A percentile compares a stretch with the other conserved stretches of the same genome.
These are phyloP conservation scores for Amanita exitialis DNA, from an alignment of 768 basidiomycete genomes.

Conservation along the genomic window DNA sequence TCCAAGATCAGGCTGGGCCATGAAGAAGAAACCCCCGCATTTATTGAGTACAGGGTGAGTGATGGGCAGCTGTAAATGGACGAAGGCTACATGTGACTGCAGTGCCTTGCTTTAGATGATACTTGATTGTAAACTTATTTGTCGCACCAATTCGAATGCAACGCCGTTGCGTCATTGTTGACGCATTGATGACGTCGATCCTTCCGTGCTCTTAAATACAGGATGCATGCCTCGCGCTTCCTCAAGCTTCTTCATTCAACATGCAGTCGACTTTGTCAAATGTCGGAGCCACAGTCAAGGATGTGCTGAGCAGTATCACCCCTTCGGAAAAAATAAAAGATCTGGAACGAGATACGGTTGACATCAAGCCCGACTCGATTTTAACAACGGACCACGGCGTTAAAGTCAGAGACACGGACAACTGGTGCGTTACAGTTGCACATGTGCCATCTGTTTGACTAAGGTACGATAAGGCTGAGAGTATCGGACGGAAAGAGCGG, in stretches of 20 bases:
- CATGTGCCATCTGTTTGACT: neutral
- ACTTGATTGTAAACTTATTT: neutral
- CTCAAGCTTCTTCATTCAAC: neutral
- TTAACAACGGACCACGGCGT: constrained; percentile 59
- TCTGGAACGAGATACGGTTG: neutral
- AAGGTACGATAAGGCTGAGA: constrained; percentile 36
- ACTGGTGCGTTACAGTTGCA: constrained; percentile 33
- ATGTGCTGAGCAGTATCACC: neutral
- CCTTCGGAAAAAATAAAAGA: neutral
- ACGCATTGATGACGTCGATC: neutral
- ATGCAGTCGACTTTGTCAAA: neutral
- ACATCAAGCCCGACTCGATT: neutral
- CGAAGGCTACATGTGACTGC: neutral
- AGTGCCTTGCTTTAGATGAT: constrained; percentile 6
- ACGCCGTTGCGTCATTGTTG: neutral
- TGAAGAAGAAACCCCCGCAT: constrained; percentile 39
- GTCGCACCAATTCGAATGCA: too few species aligned
- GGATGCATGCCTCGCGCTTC: neutral
- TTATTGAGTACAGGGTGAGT: constrained; percentile 84
- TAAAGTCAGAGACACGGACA: constrained; percentile 50
- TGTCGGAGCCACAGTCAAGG: neutral
- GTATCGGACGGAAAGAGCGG: constrained; percentile 32
- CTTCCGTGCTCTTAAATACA: neutral
- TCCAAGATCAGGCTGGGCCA: constrained; percentile 31
- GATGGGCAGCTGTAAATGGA: neutral